These are phyloP conservation scores for Pseudocercospora musae DNA, from an alignment of 2,329 filamentous ascomycete genomes.

Conservation along the genomic window DNA sequence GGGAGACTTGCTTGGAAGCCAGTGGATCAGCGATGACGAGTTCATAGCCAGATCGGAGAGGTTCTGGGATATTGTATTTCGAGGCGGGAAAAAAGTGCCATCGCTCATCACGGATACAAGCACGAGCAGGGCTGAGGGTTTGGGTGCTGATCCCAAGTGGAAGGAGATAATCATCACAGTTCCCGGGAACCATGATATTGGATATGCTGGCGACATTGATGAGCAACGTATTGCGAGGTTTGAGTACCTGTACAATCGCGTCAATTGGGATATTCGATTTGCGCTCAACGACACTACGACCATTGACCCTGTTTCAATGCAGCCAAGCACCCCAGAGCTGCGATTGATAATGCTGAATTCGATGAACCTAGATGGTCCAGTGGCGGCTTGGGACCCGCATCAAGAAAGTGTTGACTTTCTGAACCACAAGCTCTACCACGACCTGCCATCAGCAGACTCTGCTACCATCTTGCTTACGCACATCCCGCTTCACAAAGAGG, in stretches of 20 bases:
- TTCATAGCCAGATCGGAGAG: slow-evolving; percentile 64
- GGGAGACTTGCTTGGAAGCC: slow-evolving; percentile 87
- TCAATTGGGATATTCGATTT: slow-evolving; percentile 86
- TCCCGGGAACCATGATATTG: slow-evolving; percentile 93
- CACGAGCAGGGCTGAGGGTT: slow-evolving; percentile 36
- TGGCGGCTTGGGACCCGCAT: slow-evolving; percentile 64
- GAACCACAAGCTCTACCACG: slow-evolving; percentile 19
- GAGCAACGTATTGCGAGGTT: slow-evolving; percentile 73
- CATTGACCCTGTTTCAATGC: neutral
- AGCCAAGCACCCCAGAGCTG: slow-evolving; percentile 57
- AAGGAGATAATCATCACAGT: slow-evolving; percentile 78
- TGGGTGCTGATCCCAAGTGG: slow-evolving; percentile 59
- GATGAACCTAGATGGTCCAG: slow-evolving; percentile 89
- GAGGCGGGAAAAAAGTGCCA: slow-evolving; percentile 27
- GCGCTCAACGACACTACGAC: slow-evolving; percentile 36
- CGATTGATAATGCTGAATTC: slow-evolving; percentile 85
- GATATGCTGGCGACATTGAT: slow-evolving; percentile 89
- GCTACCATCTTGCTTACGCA: slow-evolving; percentile 85
- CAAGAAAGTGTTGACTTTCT: slow-evolving; percentile 70
- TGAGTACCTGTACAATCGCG: slow-evolving; percentile 77
- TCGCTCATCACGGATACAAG: slow-evolving; percentile 30
- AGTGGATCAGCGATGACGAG: slow-evolving; percentile 87
- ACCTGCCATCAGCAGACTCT: slow-evolving; percentile 26
- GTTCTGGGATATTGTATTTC: slow-evolving; percentile 31
- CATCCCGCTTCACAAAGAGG: slow-evolving; percentile 80